Base-by-base conservation (phyloP, 2,329 filamentous ascomycete genomes). In the Curvularia sp. region DNA sequence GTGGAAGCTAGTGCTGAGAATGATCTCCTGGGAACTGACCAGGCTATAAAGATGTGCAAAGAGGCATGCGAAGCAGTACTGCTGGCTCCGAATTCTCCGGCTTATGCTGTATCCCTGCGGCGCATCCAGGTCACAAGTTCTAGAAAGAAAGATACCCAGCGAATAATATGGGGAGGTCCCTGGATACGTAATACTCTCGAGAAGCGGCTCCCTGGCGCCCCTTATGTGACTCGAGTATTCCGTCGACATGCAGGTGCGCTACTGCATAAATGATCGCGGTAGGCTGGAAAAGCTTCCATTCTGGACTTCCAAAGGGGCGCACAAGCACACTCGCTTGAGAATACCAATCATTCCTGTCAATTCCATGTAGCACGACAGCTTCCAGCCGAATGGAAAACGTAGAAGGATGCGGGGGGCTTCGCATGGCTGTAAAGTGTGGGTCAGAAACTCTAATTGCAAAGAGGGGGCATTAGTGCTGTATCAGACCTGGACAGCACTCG, bases 11-110 rank as follows among this genome's bases (percentile, higher is more conserved):
- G 48, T 65, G 60, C 49, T 9, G 57, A 56, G 50, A 54, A 56
- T 35, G 44, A 38, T 12, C 22, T 49, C 24, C n/a, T 35, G 63
- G 53, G 58, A 53, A 39, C 26, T 53, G 41, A 44, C 42, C 42
- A 31, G 43, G 44, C 56, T 67, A 67, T 67, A 62, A 62, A 55
- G 55, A 57, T 55, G 15, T 18, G 59, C 28, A 38, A 57, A 39
- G 13, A 53, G 48, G 41, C 20, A 49, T 57, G 46, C 44, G 20
- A 38, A 28, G n/a, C 39, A 55, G 18, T 24, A 15, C 28, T 43
- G 18, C 20, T 15, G 53, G 52, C 47, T 8, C 65, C 56, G 61
- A 55, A 62, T 59, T 60, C 47, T 60, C 65, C 60, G 62, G 57
- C 53, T 62, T 55, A 52, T 50, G 58, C 53, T 55, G 50, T 55